Conservation (phyloP, 805 yeast genomes). For the Hyphopichia homilentoma region DNA sequence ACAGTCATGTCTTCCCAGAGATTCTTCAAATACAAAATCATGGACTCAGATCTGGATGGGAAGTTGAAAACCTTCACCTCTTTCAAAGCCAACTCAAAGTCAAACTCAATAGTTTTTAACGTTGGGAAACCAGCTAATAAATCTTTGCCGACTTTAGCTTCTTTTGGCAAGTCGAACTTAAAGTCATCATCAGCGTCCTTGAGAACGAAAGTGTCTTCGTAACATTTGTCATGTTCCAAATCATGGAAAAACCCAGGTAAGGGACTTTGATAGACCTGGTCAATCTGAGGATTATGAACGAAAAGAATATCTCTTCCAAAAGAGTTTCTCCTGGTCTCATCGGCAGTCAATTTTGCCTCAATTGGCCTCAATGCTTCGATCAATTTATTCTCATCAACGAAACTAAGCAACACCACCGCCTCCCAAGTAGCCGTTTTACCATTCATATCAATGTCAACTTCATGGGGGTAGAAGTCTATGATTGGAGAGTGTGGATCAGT, state of each 20-base stretch:
- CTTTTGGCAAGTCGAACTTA: conserved; percentile 57
- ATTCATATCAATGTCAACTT: conserved; percentile 84
- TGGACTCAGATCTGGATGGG: conserved; percentile 79
- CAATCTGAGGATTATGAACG: conserved; percentile 72
- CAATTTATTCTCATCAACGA: conserved; percentile 81
- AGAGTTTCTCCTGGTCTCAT: conserved; percentile 69
- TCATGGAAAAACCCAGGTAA: conserved; percentile 73
- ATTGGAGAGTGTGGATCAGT: conserved; percentile 83
- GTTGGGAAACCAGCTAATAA: conserved; percentile 90
- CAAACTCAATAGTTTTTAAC: conserved; percentile 64
- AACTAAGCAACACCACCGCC: conserved; percentile 88
- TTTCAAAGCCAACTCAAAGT: conserved; percentile 49
- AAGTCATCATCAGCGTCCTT: conserved; percentile 45
- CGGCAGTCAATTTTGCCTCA: conserved; percentile 59
- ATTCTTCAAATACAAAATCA: conserved; percentile 62
- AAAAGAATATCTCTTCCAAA: conserved; percentile 70
- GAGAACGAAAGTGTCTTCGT: conserved; percentile 52
- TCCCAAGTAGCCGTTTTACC: conserved; percentile 98
- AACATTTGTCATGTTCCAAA: conserved; percentile 74
- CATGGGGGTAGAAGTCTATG: conserved; percentile 83
- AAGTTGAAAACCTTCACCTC: conserved; percentile 78
- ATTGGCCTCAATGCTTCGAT: conserved; percentile 68
- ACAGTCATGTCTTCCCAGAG: conserved; percentile 51
- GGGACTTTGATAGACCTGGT: conserved; percentile 67
- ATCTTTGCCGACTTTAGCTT: conserved; percentile 66